phyloP scores from a whole-genome alignment of 192 early-diverging fungal species.

The Coemansia sp. region DNA sequence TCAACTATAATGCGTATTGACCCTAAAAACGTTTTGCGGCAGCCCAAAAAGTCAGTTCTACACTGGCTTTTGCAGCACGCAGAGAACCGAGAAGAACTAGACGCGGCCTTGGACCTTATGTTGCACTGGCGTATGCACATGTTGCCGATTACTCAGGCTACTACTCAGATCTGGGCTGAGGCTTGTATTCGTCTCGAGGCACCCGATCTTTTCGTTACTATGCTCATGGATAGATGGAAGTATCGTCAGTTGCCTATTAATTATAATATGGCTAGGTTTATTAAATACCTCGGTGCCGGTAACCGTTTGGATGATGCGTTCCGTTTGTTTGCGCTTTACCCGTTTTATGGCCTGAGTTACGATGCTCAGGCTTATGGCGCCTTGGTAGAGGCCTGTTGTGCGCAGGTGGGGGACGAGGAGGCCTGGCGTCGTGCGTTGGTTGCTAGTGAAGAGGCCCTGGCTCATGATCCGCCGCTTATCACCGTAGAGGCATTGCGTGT shows the following conservation, averaged over 20 bases:
- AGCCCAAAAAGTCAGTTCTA: slow-evolving; percentile 32
- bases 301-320: slow-evolving; percentile 39
- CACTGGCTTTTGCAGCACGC: slow-evolving; percentile 43
- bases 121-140: slow-evolving; percentile 41
- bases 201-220: slow-evolving; percentile 26
- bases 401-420: slow-evolving; percentile 34
- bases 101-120: slow-evolving; percentile 21
- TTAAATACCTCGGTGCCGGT: slow-evolving; percentile 21
- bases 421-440: slow-evolving; percentile 48
- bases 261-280: slow-evolving; percentile 33
- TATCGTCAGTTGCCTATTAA: slow-evolving; percentile 46
- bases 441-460: slow-evolving; percentile 39
- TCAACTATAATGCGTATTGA: slow-evolving; percentile 26
- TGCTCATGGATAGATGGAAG: slow-evolving; percentile 53
- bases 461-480: slow-evolving; percentile 19
- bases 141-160: slow-evolving; percentile 45
- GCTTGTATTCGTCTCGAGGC: slow-evolving; percentile 32
- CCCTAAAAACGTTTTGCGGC: background rate
- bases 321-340: slow-evolving; percentile 49
- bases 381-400: slow-evolving; percentile 47
- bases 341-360: slow-evolving; percentile 30
- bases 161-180: slow-evolving; percentile 38
- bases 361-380: slow-evolving; percentile 45
- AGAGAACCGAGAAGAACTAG: slow-evolving; percentile 30
- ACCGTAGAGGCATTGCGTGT: slow-evolving; percentile 37